phyloP scores from a whole-genome alignment of 495 filamentous ascomycete species.

The Endocarpon pusillum region DNA sequence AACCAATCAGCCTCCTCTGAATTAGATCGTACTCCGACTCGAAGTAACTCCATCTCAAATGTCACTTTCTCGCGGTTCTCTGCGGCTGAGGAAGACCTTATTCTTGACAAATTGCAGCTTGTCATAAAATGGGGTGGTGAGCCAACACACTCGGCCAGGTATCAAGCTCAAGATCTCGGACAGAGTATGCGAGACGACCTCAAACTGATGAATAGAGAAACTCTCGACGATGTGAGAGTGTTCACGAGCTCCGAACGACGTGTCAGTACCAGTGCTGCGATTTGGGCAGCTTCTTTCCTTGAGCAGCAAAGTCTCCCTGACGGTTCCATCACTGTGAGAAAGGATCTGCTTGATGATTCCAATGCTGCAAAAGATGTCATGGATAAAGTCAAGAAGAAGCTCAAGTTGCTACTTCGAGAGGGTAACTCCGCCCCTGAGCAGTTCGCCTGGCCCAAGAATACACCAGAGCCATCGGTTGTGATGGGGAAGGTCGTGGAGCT shows the following conservation, averaged over 20 bases:
- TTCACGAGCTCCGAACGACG: conserved; percentile 90
- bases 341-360: conserved; percentile 89
- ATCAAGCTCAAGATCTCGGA: conserved; percentile 86
- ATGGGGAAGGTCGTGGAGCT: conserved; percentile 81
- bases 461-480: conserved; percentile 82
- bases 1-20: neutral
- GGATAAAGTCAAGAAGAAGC: conserved; percentile 99
- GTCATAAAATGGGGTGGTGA: conserved; percentile 99
- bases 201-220: conserved; percentile 79
- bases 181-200: conserved; percentile 92
- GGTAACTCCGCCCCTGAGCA: conserved; percentile 78
- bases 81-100: conserved; percentile 71
- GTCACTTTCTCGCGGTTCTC: conserved; percentile 80
- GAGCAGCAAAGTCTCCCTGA: conserved; percentile 70
- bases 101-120: conserved; percentile 87
- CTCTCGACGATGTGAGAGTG: conserved; percentile 74
- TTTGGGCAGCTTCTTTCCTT: conserved; percentile 83
- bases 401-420: conserved; percentile 76
- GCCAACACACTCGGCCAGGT: conserved; percentile 90
- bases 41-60: conserved; percentile 70
- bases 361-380: conserved; percentile 99
- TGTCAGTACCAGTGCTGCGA: conserved; percentile 89
- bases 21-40: conserved; percentile 28
- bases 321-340: conserved; percentile 72
- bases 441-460: conserved; percentile 94